Evolutionary conservation across 805 yeast species (phyloP), one percentile per base, ranked within the genome.

Genomic region (Wickerhamiella siamensis): DNA sequence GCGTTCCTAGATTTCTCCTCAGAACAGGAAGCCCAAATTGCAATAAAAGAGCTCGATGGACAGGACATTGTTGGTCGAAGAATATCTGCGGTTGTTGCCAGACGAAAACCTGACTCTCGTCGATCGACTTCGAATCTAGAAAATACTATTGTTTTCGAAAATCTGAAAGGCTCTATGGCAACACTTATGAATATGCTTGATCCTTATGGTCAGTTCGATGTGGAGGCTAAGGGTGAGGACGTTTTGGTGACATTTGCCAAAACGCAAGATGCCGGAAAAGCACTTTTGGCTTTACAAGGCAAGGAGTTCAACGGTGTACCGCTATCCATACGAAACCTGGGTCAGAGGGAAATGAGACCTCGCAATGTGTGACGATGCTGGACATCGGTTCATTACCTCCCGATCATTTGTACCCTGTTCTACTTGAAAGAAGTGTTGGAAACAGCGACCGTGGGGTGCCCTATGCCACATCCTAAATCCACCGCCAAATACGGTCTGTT

Each of bases 401-500:
- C 12, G 12, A 8, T 24, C 12, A 24, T 24, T 24, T 12, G 6
- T 24, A 24, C 29, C 37, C 10, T n/a, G n/a, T n/a, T n/a, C n/a
- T n/a, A n/a, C n/a, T n/a, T n/a, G n/a, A n/a, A n/a, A n/a, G n/a
- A n/a, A 12, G n/a, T n/a, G 1, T 59, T 48, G 3, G 67, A 50
- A 31, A 78, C 53, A 33, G 74, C 72, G 44, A 69, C 64, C 0
- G 87, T 70, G 1, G 79, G 88, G 46, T 75, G 75, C 0, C 93
- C 93, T 0, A 91, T 72, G 0, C 94, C 94, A 57, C 86, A 79
- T 0, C 91, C 94, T 3, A 79, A 61, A 59, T 84, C 95, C 10
- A 82, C 55, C 2, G 75, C 71, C n/a, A 64, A 45, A 1, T 55
- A 8, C 41, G 2, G 51, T 46, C 3, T 47, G 36, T 3, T 47